Conservation (phyloP, 2,329 filamentous ascomycete species). For the Aureobasidium sp. region DNA sequence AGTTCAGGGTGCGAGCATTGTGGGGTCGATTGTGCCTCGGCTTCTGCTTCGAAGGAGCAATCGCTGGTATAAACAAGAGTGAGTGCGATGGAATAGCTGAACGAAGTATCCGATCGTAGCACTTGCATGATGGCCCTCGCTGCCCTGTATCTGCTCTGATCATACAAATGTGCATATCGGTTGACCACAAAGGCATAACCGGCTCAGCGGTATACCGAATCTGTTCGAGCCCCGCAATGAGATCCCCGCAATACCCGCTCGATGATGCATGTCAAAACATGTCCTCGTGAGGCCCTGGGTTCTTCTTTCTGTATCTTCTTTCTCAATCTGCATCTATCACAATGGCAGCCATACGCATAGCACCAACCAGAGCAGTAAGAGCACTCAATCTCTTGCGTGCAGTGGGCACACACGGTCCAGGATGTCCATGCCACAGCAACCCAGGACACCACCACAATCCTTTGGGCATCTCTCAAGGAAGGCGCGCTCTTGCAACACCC, state of each 20-base stretch:
- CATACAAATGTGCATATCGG: background rate
- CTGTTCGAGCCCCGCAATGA: background rate
- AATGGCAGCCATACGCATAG: constrained; percentile 30
- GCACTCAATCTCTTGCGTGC: constrained; percentile 71
- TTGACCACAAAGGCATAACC: background rate
- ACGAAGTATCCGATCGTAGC: background rate
- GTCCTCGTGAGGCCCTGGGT: background rate
- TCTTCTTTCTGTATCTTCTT: background rate
- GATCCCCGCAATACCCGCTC: constrained; percentile 1
- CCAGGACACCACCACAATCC: constrained; percentile 62
- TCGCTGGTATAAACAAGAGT: background rate
- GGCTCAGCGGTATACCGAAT: background rate
- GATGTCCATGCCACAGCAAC: constrained; percentile 88
- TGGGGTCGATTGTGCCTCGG: background rate
- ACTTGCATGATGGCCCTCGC: background rate
- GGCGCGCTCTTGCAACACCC: constrained; percentile 62
- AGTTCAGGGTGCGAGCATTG: background rate
- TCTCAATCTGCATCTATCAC: background rate
- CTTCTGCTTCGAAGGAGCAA: background rate
- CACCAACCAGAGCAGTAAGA: constrained; percentile 43
- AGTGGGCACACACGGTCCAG: constrained; percentile 80
- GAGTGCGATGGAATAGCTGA: background rate
- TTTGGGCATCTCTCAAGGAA: constrained; percentile 43
- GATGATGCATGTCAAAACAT: constrained; percentile 8
- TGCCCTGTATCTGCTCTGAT: background rate